Evolutionary conservation across 805 yeast species (phyloP).

Genomic region (Monosporozyma unispora): DNA sequence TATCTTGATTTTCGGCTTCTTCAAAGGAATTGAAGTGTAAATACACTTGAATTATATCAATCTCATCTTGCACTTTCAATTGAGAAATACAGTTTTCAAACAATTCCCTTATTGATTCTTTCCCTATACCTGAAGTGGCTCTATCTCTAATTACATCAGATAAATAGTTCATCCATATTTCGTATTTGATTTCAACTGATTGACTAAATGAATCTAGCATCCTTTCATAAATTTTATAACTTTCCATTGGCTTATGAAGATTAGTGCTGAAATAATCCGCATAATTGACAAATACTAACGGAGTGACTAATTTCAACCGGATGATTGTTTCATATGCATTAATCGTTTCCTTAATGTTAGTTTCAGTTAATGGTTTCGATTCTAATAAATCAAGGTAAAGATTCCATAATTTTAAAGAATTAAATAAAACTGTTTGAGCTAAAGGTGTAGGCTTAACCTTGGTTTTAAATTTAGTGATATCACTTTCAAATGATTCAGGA

Average conservation of each 20-base stretch:
- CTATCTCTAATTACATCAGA: conserved; percentile 36
- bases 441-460: conserved; percentile 24
- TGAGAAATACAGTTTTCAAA: conserved; percentile 58
- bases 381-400: conserved; percentile 65
- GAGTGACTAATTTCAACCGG: conserved; percentile 57
- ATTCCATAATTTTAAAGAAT: conserved; percentile 60
- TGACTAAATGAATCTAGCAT: conserved; percentile 57
- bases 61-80: conserved; percentile 36
- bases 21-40: conserved; percentile 57
- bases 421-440: conserved; percentile 52
- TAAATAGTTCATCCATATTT: conserved; percentile 66
- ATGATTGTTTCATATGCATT: conserved; percentile 46
- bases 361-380: conserved; percentile 27
- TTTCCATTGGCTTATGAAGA: conserved; percentile 16
- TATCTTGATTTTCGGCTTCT: conserved; percentile 40
- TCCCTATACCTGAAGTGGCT: conserved; percentile 18
- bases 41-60: conserved; percentile 39
- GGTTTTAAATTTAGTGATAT: conserved; percentile 14
- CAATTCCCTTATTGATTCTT: conserved; percentile 57
- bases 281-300: conserved; percentile 55
- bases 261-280: conserved; percentile 41
- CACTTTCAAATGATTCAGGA: conserved; percentile 28
- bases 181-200: conserved; percentile 37
- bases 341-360: conserved; percentile 22
- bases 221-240: conserved; percentile 55